Base-by-base conservation (phyloP, 495 filamentous ascomycete genomes). In the Acidomyces sp. region DNA sequence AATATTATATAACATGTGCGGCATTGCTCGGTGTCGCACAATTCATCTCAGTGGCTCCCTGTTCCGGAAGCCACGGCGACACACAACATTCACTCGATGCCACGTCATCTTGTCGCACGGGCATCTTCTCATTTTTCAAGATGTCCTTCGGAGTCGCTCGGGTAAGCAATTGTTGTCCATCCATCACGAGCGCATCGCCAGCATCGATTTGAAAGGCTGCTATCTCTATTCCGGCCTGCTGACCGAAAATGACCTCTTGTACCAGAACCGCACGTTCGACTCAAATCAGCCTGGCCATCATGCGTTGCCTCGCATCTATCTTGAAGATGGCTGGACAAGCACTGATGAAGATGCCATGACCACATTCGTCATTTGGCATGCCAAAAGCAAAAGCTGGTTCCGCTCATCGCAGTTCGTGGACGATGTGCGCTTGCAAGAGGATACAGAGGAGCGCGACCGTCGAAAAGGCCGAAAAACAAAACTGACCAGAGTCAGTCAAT, bases 301-400 rank as follows among this genome's bases (percentile, higher is more conserved):
- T 36, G 74, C 74, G 2, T 56, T 83, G 3, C 79, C 79, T 3
- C 59, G 78, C 1, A 68, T 78, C 0, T 83, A 79, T 44, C 66
- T 73, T 22, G 67, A 74, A 24, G 74, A 83, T 45, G 64, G 67
- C 4, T 80, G 73, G 68, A 83, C 76, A 11, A 75, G 68, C 15
- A 69, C 63, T 6, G 80, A 85, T 48, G 77, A 81, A 49, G 80
- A 83, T 48, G 69, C 74, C 1, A 77, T 77, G 56, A 79, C 75
- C 10, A 77, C 72, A 19, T 85, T 85, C 50, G 78, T 82, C 6
- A 57, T 85, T 6, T 84, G 80, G 80, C 74, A 80, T 46, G 74
- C 73, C 9, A 63, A 66, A 46, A 63, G 58, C 32, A 77, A 73
- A 53, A 69, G 63, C 17, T 64, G 71, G 26, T 81, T 83, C 54